Evolutionary conservation across 306 rosid species (phyloP), one percentile per base, ranked within the genome.

Genomic region (Crotalaria pallida): DNA sequence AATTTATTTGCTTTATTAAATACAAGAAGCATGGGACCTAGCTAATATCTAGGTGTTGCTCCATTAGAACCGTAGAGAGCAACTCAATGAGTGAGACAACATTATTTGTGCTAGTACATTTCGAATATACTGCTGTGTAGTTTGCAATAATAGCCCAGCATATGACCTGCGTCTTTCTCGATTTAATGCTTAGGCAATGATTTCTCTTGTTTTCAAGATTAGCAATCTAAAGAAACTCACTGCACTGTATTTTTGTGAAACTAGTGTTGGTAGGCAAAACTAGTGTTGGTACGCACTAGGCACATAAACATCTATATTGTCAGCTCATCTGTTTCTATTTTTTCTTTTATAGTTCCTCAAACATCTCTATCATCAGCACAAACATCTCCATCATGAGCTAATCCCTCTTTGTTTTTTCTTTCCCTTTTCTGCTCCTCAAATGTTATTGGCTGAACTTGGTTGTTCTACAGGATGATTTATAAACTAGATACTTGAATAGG

Each of bases 121-220:
- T 10, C 11, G 18, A 22, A 49, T 73, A 49, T 50, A 38, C 38
- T 31, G 26, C 13, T 59, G 53, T 33, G 31, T 61, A 13, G 61
- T 58, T 53, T 71, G 49, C 77, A 24, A 49, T 72, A 48, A 71
- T 38, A 61, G 63, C 17, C 1, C 63, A 9, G 22, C 18, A 53
- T 38, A 41, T 53, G 49, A 8, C 79, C 40, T 33, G 26, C 38
- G 0, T 33, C 72, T 52, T 26, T 74, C 47, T 26, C 57, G 47
- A 59, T 74, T 64, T 63, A 18, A 63, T 51, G 24, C 18, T 40
- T 44, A 41, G 38, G 26, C 18, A 38, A 16, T 48, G 48, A 76
- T 24, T 19, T 41, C 40, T 52, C 12, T 60, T 15, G 23, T 9
- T 52, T 52, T 31, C 48, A 18, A 65, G 57, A 44, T 11, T 68